Conservation (phyloP, 139 green algal genomes). For the Astrephomene gubernaculifera region DNA sequence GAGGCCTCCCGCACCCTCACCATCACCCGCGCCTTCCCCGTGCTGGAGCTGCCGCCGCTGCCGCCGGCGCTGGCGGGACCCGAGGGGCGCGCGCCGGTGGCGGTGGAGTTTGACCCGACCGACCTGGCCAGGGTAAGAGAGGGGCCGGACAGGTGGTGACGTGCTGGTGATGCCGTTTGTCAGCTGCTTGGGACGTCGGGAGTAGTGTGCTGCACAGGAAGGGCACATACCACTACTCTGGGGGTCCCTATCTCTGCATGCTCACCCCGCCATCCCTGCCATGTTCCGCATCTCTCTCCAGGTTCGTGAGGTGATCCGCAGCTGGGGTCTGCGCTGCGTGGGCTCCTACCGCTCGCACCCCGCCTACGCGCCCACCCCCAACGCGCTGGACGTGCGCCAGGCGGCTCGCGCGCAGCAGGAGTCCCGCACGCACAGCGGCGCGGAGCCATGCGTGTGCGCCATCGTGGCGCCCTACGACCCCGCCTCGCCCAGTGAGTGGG, state of each 20-base stretch:
- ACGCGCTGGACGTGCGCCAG: slow-evolving; percentile 73
- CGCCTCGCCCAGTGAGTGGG: slow-evolving; percentile 2
- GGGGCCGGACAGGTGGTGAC: no score
- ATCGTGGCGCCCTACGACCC: slow-evolving; percentile 82
- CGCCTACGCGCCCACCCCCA: slow-evolving; percentile 69
- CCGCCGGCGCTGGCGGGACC: background rate
- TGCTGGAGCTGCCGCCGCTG: slow-evolving; percentile 42
- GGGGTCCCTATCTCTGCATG: no score
- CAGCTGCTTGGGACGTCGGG: no score
- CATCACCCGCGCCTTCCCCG: slow-evolving; percentile 46
- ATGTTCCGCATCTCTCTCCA: slow-evolving; percentile 10
- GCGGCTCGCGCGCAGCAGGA: slow-evolving; percentile 39
- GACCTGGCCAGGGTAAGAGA: slow-evolving; percentile 62
- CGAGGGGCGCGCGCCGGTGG: background rate
- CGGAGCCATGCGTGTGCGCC: slow-evolving; percentile 71
- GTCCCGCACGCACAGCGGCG: background rate
- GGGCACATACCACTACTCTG: no score
- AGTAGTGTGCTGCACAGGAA: no score
- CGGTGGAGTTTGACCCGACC: slow-evolving; percentile 82
- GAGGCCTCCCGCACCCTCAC: slow-evolving; percentile 38
- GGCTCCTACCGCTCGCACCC: slow-evolving; percentile 88
- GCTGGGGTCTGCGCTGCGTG: slow-evolving; percentile 57
- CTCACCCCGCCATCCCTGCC: background rate
- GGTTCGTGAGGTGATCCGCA: slow-evolving; percentile 54
- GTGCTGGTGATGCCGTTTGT: no score